These are phyloP conservation scores for Helianthus tuberosus DNA, from an alignment of 129 eudicot genomes.

Conservation along the genomic window DNA sequence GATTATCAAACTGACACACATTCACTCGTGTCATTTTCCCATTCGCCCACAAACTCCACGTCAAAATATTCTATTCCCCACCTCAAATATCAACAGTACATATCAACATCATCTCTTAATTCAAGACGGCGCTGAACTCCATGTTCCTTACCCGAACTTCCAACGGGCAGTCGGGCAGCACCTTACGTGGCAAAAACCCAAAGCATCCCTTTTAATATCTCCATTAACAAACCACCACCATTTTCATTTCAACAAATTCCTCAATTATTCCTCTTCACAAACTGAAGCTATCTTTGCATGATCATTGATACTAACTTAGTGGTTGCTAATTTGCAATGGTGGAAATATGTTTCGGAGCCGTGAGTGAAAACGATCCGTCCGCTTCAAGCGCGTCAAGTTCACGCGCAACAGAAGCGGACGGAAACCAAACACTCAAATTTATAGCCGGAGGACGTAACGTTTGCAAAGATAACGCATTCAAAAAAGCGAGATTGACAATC, in stretches of 20 bases:
- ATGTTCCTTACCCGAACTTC: constrained; percentile 16
- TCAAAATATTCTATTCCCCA: constrained; percentile 8
- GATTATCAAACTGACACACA: constrained; percentile 4
- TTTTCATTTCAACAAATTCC: too few species aligned
- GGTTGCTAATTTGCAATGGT: constrained; percentile 21
- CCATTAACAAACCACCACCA: background rate
- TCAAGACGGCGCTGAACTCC: background rate
- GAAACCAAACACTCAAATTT: constrained; percentile 24
- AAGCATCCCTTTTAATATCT: background rate
- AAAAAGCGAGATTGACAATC: constrained; percentile 19
- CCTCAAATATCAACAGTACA: constrained; percentile 11
- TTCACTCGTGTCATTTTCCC: constrained; percentile 11
- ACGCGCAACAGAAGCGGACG: constrained; percentile 31
- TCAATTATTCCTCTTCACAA: background rate
- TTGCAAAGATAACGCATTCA: constrained; percentile 13
- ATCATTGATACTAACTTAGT: too few species aligned
- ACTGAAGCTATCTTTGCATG: background rate
- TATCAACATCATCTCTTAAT: background rate
- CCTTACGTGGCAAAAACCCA: constrained; percentile 19
- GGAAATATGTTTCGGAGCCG: constrained; percentile 24
- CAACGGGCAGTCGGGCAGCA: constrained; percentile 9
- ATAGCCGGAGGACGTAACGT: background rate
- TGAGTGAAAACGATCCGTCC: constrained; percentile 16
- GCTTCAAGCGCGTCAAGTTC: constrained; percentile 13
- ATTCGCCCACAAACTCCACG: constrained; percentile 20